Base-by-base conservation (phyloP, 208 protist genomes). In the Leishmania braziliensis region DNA sequence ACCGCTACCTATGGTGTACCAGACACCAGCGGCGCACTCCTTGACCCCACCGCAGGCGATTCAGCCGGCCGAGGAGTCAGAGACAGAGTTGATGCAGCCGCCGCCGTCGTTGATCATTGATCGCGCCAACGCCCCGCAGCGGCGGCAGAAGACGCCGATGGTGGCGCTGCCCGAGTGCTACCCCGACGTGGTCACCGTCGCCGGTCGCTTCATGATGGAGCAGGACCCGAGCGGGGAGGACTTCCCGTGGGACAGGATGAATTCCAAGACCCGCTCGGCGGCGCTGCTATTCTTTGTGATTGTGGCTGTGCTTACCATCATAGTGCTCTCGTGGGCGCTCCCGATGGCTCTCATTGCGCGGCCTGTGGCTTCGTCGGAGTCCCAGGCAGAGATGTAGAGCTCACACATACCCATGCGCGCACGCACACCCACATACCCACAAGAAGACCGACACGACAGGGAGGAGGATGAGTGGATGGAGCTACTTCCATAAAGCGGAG, bases 201-300 rank as follows among this genome's bases (percentile, higher is more conserved):
- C 85, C 10, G 88, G 88, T 23, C 78, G 82, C 62, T 91, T 88
- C 69, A 91, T 91, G 88, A 56, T 91, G 36, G 88, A 91, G 78
- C 78, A 54, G 62, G 88, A 91, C 72, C 80, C 81, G 0, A 26
- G 0, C 2, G 88, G 80, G 5, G 78, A 84, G 2, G 20, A 87
- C 51, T 91, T 91, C 43, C 88, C 88, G 8, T 91, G 88, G 88
- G 62, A 80, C 3, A 51, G 23, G 65, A 72, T 81, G 74, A 33
- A 33, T 33, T 46, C 58, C 3, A 46, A 83, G 54, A 73, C 71
- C 43, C 71, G 79, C 54, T 50, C 51, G 26, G 36, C 81, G n/a
- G 65, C 81, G 39, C n/a, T 87, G 20, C 36, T 90, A 10, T 80
- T 83, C 48, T 73, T 90, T 39, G 53, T 62, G 6, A 77, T 90